Percentiles rank a stretch among this genome's conserved stretches.
Conservation (phyloP, 306 rosid genomes). For the Malus orientalis region DNA sequence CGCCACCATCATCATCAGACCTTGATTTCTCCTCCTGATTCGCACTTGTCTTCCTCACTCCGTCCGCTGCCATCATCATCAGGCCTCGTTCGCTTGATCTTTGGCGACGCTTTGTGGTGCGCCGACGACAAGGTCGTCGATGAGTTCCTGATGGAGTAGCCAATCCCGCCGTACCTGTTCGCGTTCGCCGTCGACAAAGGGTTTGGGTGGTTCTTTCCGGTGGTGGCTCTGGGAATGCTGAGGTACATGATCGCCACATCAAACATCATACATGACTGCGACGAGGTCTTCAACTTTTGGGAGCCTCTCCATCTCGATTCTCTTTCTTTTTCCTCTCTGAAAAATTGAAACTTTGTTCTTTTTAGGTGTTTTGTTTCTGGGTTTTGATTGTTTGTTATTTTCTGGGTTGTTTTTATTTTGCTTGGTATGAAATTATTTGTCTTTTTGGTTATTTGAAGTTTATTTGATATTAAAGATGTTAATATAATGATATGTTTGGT, state of each 20-base stretch:
- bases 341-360: background rate
- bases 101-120: too few relatives aligned
- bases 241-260: conserved; percentile 89
- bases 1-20: too few relatives aligned
- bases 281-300: conserved; percentile 96
- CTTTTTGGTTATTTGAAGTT: too few relatives aligned
- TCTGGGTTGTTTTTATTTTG: background rate
- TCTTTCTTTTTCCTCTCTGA: background rate
- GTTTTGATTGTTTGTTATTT: background rate
- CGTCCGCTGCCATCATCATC: too few relatives aligned
- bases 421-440: background rate
- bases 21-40: too few relatives aligned
- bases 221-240: conserved; percentile 55
- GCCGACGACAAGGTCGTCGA: too few relatives aligned
- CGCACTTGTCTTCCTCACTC: too few relatives aligned
- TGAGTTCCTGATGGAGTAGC: too few relatives aligned
- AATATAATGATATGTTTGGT: too few relatives aligned
- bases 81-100: too few relatives aligned
- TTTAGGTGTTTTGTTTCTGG: background rate
- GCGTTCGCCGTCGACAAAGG: conserved; percentile 26
- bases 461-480: too few relatives aligned
- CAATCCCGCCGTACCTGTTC: too few relatives aligned
- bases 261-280: conserved; percentile 90
- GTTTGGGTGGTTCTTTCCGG: conserved; percentile 58
- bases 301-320: conserved; percentile 72